Percentiles rank a stretch among this genome's conserved stretches.
Conservation (phyloP, 176 grass and related monocot species). For the Phyllostachys edulis region DNA sequence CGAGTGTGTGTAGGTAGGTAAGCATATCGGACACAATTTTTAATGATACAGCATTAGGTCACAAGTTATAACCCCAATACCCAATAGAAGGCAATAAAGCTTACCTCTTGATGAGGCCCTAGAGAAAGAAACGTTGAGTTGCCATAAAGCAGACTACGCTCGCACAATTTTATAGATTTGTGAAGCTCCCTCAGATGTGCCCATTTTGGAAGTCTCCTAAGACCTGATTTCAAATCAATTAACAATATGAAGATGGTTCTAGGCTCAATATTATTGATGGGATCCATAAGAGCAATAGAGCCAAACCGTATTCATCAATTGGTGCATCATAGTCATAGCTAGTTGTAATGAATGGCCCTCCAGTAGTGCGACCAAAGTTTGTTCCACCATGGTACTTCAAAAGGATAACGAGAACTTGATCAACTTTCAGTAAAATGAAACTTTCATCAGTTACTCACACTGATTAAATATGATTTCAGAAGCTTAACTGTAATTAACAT, state of each 20-base stretch:
- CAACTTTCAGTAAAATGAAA: constrained; percentile 17
- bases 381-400: constrained; percentile 95
- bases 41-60: background rate
- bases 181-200: constrained; percentile 93
- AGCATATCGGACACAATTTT: background rate
- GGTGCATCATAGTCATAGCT: constrained; percentile 99
- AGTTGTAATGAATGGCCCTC: constrained; percentile 97
- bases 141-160: constrained; percentile 76
- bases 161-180: constrained; percentile 83
- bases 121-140: constrained; percentile 50
- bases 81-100: background rate
- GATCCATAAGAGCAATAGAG: constrained; percentile 13
- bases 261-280: constrained; percentile 8
- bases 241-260: background rate
- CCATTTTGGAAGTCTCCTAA: constrained; percentile 88
- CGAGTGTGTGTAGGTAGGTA: background rate
- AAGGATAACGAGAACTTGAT: constrained; percentile 30
- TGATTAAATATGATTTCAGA: constrained; percentile 15
- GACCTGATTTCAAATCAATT: constrained; percentile 53
- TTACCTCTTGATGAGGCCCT: constrained; percentile 81
- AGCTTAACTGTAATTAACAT: background rate
- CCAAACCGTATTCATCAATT: constrained; percentile 94
- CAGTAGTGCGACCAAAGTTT: constrained; percentile 91
- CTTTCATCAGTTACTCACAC: background rate
- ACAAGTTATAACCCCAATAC: constrained; percentile 9